Evolutionary conservation across 257 asterid species (phyloP), one percentile per base, ranked within the genome.

Genomic region (Pogostemon cablin): DNA sequence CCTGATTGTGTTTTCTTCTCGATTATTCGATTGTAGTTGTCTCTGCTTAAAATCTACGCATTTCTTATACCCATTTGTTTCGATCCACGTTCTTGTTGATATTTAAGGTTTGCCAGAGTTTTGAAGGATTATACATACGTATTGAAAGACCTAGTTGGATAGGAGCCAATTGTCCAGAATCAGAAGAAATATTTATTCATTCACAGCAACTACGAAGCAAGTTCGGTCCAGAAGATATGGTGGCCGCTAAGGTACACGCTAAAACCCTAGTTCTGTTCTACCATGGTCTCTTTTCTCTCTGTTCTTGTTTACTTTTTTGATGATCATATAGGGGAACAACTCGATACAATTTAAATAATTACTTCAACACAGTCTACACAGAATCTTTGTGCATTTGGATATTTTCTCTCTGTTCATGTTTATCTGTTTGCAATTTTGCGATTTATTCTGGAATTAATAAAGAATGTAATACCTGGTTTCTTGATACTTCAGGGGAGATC

Each of bases 221-320:
- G 69, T 69, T 76, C 47, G 56, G 55, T 34, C 10, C 46, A 59
- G 63, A 73, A 76, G 65, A 69, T 41, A 83, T 84, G 88, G 88
- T 76, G 70, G 79, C 85, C 43, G 76, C 70, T 42, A 81, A 81
- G 88, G 88, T 84, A 57, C 65, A 48, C 66, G 4, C 39, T 32
- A 73, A 32, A 75, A 72, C 78, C 78, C 85, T 74, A 69, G 52
- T 65, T 66, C 37, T 61, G 17, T 37, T 53, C 32, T 25, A 1
- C 32, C 32, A 25, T 25, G 32, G 32, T 25, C 32, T 25, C 32
- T 25, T 25, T 25, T 25, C 32, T 25, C 8, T 54, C 53, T 2
- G 12, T 54, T 43, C 9, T 25, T 12, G 11, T 37, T 44, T 3
- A 7, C 0, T 70, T 52, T 59, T n/a, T 72, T 41, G 37, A 41